Percentiles rank a stretch among this genome's conserved stretches.
Evolutionary conservation across 768 basidiomycete genomes (phyloP).

Genomic region (Leccinum variicolor): DNA sequence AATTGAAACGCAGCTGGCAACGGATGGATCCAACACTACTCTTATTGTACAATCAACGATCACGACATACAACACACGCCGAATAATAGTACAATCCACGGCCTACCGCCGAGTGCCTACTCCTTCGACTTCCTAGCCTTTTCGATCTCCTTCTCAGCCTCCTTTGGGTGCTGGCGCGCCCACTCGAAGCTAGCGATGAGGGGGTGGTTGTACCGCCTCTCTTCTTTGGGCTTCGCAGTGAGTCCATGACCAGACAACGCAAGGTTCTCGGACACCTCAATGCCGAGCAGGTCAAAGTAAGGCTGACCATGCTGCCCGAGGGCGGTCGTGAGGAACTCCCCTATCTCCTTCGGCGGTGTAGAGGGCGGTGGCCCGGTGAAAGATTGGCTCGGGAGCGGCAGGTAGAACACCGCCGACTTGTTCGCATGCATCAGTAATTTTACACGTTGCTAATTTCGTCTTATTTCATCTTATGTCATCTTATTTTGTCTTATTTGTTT

Average conservation of each 20-base stretch:
- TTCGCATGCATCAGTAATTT: too few species aligned
- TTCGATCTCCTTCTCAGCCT: not conserved
- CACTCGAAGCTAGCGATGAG: not conserved
- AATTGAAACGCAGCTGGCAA: not conserved
- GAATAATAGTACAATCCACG: too few species aligned
- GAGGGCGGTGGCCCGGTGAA: not conserved
- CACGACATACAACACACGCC: too few species aligned
- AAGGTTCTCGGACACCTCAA: fast-evolving
- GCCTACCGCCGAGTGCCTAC: not conserved
- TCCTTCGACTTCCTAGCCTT: not conserved
- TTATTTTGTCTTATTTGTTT: too few species aligned
- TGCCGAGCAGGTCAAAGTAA: not conserved
- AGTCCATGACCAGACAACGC: not conserved
- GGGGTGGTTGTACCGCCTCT: not conserved
- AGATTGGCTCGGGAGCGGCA: not conserved
- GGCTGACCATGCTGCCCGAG: not conserved
- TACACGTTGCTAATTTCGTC: too few species aligned
- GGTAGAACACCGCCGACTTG: not conserved
- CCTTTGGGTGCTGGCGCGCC: not conserved
- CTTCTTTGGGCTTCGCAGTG: not conserved
- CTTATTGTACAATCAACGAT: too few species aligned
- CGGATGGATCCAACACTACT: too few species aligned
- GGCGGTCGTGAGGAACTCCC: not conserved
- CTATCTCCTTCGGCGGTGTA: not conserved
- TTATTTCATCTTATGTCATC: too few species aligned